phyloP scores from a whole-genome alignment of 371 early-diverging fungal species.

The Vittaforma corneae region DNA sequence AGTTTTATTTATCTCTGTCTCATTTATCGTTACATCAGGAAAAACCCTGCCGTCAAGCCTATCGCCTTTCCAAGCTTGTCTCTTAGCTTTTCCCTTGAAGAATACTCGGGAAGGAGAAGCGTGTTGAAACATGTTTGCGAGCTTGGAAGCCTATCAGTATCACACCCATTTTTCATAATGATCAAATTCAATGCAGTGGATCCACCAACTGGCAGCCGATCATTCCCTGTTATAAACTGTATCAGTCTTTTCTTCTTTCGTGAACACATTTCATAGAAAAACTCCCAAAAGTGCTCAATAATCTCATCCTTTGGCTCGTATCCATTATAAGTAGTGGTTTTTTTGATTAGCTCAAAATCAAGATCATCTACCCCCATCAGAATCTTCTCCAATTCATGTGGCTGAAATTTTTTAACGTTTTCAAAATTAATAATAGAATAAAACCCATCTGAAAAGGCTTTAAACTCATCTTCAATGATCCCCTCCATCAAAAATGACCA shows the following conservation, averaged over 20 bases:
- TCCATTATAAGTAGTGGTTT: conserved; percentile 64
- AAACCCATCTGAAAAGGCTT: conserved; percentile 76
- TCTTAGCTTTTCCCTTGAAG: conserved; percentile 66
- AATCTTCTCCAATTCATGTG: conserved; percentile 81
- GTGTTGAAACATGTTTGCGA: conserved; percentile 92
- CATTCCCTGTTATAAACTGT: conserved; percentile 88
- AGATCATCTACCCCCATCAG: conserved; percentile 79
- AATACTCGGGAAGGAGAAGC: conserved; percentile 80
- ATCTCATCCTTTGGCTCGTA: conserved; percentile 63
- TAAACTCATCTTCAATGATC: conserved; percentile 70
- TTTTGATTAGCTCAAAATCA: conserved; percentile 70
- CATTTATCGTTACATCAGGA: conserved; percentile 65
- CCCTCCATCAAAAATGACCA: conserved; percentile 67
- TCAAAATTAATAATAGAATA: conserved; percentile 66
- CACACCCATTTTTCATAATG: conserved; percentile 86
- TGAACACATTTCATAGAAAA: conserved; percentile 68
- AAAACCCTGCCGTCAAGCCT: conserved; percentile 87
- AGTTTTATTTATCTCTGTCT: too few relatives aligned
- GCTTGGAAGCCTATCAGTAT: conserved; percentile 79
- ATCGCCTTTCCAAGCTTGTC: conserved; percentile 78
- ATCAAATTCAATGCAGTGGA: conserved; percentile 75
- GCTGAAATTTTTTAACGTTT: conserved; percentile 54
- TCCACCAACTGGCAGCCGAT: conserved; percentile 84
- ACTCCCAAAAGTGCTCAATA: conserved; percentile 72
- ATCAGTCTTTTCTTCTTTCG: conserved; percentile 74